A percentile compares a stretch with the other conserved stretches of the same genome.
These are phyloP conservation scores for Cryoendolithus antarcticus DNA, from an alignment of 2,329 filamentous ascomycete genomes.

Conservation along the genomic window DNA sequence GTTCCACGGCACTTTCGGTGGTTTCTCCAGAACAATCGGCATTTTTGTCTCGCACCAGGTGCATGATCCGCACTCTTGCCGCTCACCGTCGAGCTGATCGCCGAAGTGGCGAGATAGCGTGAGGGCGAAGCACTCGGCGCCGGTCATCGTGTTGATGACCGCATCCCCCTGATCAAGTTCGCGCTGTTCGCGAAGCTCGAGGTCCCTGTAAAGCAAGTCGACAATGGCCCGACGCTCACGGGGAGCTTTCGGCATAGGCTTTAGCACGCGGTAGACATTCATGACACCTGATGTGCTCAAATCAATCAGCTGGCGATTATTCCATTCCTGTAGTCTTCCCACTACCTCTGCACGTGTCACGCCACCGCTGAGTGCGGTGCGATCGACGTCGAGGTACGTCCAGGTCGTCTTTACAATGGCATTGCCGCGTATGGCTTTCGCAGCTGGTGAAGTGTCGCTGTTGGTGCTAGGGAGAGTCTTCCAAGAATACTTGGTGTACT, in stretches of 20 bases:
- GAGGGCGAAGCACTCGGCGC: constrained; percentile 38
- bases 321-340: constrained; percentile 42
- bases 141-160: constrained; percentile 43
- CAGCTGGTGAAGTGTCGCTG: constrained; percentile 30
- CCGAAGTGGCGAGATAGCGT: constrained; percentile 46
- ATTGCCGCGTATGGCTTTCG: constrained; percentile 31
- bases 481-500: constrained; percentile 46
- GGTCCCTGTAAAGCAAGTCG: constrained; percentile 33
- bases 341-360: constrained; percentile 38
- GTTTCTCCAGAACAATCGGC: constrained; percentile 26
- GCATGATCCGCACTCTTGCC: constrained; percentile 42
- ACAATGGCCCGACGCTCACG: constrained; percentile 28
- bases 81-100: constrained; percentile 35
- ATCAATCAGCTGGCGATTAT: constrained; percentile 38
- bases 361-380: constrained; percentile 15
- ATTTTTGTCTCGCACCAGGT: constrained; percentile 32
- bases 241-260: constrained; percentile 32
- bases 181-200: constrained; percentile 42
- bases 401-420: constrained; percentile 32
- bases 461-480: constrained; percentile 20
- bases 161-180: constrained; percentile 39
- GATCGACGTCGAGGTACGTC: constrained; percentile 39
- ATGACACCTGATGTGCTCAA: constrained; percentile 41
- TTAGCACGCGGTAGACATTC: constrained; percentile 42
- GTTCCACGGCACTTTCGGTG: constrained; percentile 30